Conservation (phyloP, 1,284 basidiomycete genomes). For the Kwoniella shivajii region DNA sequence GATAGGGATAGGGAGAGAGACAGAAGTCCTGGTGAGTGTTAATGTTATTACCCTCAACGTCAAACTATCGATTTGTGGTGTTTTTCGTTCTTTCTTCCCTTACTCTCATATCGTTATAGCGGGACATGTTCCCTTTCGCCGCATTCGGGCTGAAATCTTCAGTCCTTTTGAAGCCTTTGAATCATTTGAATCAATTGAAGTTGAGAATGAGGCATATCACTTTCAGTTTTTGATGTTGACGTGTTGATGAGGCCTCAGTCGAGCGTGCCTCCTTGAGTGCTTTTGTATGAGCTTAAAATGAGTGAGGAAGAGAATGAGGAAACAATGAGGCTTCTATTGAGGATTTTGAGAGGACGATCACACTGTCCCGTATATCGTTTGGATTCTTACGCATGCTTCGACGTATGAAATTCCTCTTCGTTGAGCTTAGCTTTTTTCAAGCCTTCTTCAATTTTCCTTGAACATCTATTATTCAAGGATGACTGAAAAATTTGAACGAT, state of each 20-base stretch:
- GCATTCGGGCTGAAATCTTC: too few relatives aligned
- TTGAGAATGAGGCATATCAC: too few relatives aligned
- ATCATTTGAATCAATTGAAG: too few relatives aligned
- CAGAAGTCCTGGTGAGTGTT: slow-evolving; percentile 57
- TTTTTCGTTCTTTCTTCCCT: slow-evolving; percentile 42
- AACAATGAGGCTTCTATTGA: too few relatives aligned
- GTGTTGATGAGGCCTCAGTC: too few relatives aligned
- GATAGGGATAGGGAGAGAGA: slow-evolving; percentile 49
- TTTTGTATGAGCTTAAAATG: too few relatives aligned
- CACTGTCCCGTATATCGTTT: too few relatives aligned
- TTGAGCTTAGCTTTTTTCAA: neutral
- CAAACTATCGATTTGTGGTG: slow-evolving; percentile 12
- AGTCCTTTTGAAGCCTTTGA: slow-evolving; percentile 29
- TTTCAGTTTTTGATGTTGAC: too few relatives aligned
- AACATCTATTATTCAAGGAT: neutral
- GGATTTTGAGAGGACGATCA: too few relatives aligned
- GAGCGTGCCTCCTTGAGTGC: too few relatives aligned
- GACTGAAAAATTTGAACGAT: neutral
- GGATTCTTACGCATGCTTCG: too few relatives aligned
- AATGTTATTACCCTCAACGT: neutral
- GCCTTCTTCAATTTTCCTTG: neutral
- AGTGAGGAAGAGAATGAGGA: too few relatives aligned
- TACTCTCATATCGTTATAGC: neutral
- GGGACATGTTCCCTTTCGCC: neutral
- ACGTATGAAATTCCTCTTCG: neutral